These are phyloP conservation scores for Fusarium vanettenii DNA, from an alignment of 2,329 filamentous ascomycete genomes.

Conservation along the genomic window DNA sequence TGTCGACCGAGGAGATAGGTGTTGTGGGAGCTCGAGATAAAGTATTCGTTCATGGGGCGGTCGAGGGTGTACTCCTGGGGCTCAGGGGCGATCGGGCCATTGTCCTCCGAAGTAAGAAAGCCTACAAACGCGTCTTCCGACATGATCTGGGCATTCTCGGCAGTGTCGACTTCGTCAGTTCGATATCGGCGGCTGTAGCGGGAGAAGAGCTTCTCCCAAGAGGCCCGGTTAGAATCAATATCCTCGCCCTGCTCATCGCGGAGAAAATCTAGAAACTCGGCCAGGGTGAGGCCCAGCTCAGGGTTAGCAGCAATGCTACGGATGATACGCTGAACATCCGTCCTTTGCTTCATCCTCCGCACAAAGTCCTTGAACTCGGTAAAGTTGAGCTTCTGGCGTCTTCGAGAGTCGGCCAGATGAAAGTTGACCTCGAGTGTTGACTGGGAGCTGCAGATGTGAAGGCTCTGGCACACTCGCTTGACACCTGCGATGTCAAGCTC, in stretches of 20 bases:
- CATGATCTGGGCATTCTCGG: constrained; percentile 69
- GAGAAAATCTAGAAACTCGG: constrained; percentile 83
- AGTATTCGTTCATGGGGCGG: constrained; percentile 94
- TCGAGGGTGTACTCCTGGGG: constrained; percentile 75
- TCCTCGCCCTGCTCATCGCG: constrained; percentile 80
- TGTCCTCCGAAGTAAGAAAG: constrained; percentile 80
- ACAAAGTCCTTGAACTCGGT: constrained; percentile 87
- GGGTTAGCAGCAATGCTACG: constrained; percentile 67
- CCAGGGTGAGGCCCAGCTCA: constrained; percentile 73
- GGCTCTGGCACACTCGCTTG: constrained; percentile 84
- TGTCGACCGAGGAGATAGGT: constrained; percentile 95
- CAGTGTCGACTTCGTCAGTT: constrained; percentile 56
- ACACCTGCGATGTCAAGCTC: constrained; percentile 82
- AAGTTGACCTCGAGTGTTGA: constrained; percentile 81
- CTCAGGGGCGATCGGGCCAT: constrained; percentile 72
- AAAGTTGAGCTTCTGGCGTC: constrained; percentile 77
- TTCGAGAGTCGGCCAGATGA: constrained; percentile 73
- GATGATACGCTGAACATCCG: constrained; percentile 83
- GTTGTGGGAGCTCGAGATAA: constrained; percentile 98
- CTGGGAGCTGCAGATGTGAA: constrained; percentile 91
- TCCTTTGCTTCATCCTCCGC: constrained; percentile 82
- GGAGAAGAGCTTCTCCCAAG: constrained; percentile 80
- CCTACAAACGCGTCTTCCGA: constrained; percentile 81
- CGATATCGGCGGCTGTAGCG: constrained; percentile 73
- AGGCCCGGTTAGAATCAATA: constrained; percentile 70